phyloP scores from a whole-genome alignment of 805 yeast genomes.

The Metschnikowia peoriensis region DNA sequence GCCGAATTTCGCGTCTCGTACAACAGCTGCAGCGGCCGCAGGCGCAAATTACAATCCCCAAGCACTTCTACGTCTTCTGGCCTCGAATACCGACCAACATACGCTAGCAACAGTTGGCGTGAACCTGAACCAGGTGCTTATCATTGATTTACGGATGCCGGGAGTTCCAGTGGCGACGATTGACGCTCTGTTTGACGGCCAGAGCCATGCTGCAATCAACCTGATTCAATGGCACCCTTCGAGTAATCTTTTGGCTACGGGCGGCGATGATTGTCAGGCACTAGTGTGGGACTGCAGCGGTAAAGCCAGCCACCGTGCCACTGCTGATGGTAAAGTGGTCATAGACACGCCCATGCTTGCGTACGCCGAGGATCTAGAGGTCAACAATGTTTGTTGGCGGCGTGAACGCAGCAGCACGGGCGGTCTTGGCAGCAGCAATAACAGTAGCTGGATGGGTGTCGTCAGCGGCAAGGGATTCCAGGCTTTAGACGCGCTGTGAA shows the following conservation, averaged over 20 bases:
- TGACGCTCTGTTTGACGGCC: conserved; percentile 49
- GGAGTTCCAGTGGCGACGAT: conserved; percentile 74
- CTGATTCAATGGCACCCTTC: conserved; percentile 83
- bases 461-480: conserved; percentile 69
- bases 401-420: conserved; percentile 51
- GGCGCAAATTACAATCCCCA: conserved; percentile 28
- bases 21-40: background rate
- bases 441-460: conserved; percentile 69
- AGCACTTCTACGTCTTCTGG: conserved; percentile 72
- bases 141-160: conserved; percentile 85
- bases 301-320: conserved; percentile 12
- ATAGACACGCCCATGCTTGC: conserved; percentile 44
- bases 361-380: conserved; percentile 64
- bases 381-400: conserved; percentile 73
- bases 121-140: conserved; percentile 59
- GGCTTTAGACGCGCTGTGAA: conserved; percentile 41
- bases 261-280: conserved; percentile 75
- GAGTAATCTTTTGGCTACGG: conserved; percentile 56
- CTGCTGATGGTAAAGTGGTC: conserved; percentile 14
- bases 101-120: conserved; percentile 80
- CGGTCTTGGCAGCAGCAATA: conserved; percentile 60
- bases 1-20: background rate
- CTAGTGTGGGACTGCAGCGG: conserved; percentile 61
- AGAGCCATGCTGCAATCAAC: conserved; percentile 65
- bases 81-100: conserved; percentile 79